Percentiles rank a stretch among this genome's conserved stretches.
Conservation (phyloP, 2,329 filamentous ascomycete genomes). For the Aurifilum marmelostoma region DNA sequence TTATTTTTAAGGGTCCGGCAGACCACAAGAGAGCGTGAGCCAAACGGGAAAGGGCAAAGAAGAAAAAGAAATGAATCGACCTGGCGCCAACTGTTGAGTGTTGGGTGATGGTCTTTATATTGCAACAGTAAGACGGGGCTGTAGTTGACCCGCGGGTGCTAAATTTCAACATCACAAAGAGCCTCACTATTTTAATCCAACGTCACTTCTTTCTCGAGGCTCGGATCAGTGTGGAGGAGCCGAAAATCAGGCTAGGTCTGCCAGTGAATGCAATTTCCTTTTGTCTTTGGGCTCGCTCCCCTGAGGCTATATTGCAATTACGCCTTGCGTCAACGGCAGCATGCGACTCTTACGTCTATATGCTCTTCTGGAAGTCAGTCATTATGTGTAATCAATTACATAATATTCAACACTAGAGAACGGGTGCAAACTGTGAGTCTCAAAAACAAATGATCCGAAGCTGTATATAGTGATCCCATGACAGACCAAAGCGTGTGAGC, state of each 20-base stretch:
- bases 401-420: no score
- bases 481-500: no score
- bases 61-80: no score
- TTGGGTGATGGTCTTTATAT: neutral
- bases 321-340: neutral
- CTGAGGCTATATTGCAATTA: neutral
- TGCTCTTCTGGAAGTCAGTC: no score
- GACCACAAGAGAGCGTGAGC: neutral
- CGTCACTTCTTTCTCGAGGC: neutral
- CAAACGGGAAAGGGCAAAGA: neutral
- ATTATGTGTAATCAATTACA: no score
- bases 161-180: neutral
- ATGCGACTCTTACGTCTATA: no score
- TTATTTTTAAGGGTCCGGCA: neutral
- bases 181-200: neutral
- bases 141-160: neutral
- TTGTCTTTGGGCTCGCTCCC: neutral
- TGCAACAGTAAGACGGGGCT: conserved; percentile 1
- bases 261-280: neutral
- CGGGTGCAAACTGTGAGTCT: no score
- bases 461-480: no score
- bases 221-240: neutral
- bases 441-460: no score
- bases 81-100: no score
- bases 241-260: neutral